Evolutionary conservation across 139 green algal species (phyloP).

Genomic region (Spirogloea muscicola): DNA sequence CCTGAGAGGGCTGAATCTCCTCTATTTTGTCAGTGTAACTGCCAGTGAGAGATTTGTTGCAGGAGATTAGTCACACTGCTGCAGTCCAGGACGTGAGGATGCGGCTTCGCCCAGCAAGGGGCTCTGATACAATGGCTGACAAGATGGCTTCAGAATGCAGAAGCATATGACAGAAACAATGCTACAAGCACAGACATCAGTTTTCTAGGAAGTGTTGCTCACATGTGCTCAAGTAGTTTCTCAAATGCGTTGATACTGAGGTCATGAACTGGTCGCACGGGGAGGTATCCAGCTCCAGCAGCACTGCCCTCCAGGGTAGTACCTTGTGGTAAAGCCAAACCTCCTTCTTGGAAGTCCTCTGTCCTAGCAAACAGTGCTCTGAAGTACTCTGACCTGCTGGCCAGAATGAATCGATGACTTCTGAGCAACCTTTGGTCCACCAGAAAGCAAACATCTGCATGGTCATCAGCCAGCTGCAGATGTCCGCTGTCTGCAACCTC

Average conservation of each 20-base stretch:
- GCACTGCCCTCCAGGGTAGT: background rate
- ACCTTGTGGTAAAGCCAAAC: too few relatives aligned
- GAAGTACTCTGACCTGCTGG: slow-evolving; percentile 43
- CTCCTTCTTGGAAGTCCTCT: slow-evolving; percentile 14
- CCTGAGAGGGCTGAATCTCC: background rate
- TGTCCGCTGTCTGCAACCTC: too few relatives aligned
- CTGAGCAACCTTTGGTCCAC: slow-evolving; percentile 14
- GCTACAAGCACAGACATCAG: too few relatives aligned
- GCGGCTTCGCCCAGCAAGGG: too few relatives aligned
- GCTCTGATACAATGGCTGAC: too few relatives aligned
- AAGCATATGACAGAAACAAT: too few relatives aligned
- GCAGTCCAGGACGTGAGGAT: too few relatives aligned
- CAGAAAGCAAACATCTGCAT: slow-evolving; percentile 31
- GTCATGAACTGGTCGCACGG: slow-evolving; percentile 3
- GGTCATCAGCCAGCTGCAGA: slow-evolving; percentile 10
- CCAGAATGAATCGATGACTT: slow-evolving; percentile 28
- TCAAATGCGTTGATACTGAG: slow-evolving; percentile 18
- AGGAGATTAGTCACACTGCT: too few relatives aligned
- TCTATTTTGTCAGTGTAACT: slow-evolving; percentile 12
- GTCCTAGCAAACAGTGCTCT: slow-evolving; percentile 25
- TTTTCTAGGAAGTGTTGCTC: too few relatives aligned
- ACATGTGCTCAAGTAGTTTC: slow-evolving; percentile 44
- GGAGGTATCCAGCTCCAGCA: background rate
- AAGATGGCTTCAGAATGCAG: too few relatives aligned
- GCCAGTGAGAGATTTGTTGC: background rate